phyloP scores from a whole-genome alignment of 2,329 filamentous ascomycete species.

The Microascus cirrosus region DNA sequence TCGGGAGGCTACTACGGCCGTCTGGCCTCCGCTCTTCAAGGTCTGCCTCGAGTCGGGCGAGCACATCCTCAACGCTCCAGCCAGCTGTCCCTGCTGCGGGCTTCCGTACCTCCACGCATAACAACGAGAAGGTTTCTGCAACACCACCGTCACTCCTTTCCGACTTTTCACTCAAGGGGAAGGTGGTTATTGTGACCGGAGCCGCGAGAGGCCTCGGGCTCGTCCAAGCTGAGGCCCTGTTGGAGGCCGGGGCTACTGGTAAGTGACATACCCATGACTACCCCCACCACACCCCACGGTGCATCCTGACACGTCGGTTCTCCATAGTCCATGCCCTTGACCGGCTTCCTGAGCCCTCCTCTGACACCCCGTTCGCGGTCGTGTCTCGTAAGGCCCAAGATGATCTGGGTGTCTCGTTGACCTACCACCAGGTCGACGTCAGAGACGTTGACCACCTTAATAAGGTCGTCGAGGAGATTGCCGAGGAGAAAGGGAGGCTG shows the following conservation, averaged over 20 bases:
- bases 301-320: not conserved
- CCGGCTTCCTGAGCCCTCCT: slow-evolving; percentile 40
- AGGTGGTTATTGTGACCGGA: slow-evolving; percentile 67
- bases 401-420: slow-evolving; percentile 55
- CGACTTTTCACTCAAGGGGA: slow-evolving; percentile 42
- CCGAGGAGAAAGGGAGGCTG: slow-evolving; percentile 56
- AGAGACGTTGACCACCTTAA: slow-evolving; percentile 60
- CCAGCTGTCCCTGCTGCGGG: not conserved
- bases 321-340: slow-evolving; percentile 55
- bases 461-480: slow-evolving; percentile 56
- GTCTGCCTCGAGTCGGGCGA: too few species aligned
- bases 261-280: slow-evolving; percentile 1
- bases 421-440: slow-evolving; percentile 73
- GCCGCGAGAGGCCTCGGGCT: slow-evolving; percentile 68
- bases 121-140: not conserved
- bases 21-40: too few species aligned
- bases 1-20: too few species aligned
- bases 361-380: slow-evolving; percentile 47
- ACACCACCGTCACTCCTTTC: not conserved
- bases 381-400: slow-evolving; percentile 52
- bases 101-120: too few species aligned
- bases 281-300: not conserved
- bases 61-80: not conserved
- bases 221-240: slow-evolving; percentile 64
- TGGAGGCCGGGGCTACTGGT: slow-evolving; percentile 68